Evolutionary conservation across 345 rosid genomes (phyloP).

Genomic region (Eucalyptus polybractea): DNA sequence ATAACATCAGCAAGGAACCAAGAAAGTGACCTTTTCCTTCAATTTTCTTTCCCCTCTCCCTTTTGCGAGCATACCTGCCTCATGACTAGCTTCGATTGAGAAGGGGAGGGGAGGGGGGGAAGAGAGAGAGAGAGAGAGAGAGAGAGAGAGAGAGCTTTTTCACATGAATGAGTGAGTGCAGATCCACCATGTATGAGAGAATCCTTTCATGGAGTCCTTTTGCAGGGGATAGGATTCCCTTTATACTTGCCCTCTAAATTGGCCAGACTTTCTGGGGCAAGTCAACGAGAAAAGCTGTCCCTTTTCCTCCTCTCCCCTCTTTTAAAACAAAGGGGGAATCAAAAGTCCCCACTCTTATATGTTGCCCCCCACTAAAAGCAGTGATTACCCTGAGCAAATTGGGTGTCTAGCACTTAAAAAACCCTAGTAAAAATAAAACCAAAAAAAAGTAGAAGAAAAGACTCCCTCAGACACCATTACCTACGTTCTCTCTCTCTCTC

Average conservation of each 20-base stretch:
- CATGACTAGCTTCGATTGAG: background rate
- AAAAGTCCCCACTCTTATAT: background rate
- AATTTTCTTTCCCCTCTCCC: background rate
- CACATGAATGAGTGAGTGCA: slow-evolving; percentile 16
- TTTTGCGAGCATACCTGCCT: slow-evolving; percentile 19
- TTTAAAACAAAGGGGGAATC: background rate
- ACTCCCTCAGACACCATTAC: background rate
- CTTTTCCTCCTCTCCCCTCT: background rate
- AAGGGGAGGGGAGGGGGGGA: background rate
- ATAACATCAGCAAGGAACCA: slow-evolving; percentile 22
- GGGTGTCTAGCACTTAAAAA: background rate
- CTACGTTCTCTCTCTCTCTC: background rate
- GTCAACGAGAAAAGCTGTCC: slow-evolving; percentile 52
- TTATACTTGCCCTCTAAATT: slow-evolving; percentile 19
- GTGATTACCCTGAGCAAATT: background rate
- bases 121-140: background rate
- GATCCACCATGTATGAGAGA: slow-evolving; percentile 22
- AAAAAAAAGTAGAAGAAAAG: background rate
- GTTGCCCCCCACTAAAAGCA: slow-evolving; percentile 34
- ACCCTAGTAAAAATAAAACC: background rate
- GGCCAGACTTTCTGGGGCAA: slow-evolving; percentile 49
- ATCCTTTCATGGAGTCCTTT: slow-evolving; percentile 1
- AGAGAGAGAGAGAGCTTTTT: background rate
- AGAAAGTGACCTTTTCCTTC: slow-evolving; percentile 8
- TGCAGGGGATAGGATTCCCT: slow-evolving; percentile 36